These are phyloP conservation scores for Claviceps sorghi DNA, from an alignment of 2,329 filamentous ascomycete genomes.

Conservation along the genomic window DNA sequence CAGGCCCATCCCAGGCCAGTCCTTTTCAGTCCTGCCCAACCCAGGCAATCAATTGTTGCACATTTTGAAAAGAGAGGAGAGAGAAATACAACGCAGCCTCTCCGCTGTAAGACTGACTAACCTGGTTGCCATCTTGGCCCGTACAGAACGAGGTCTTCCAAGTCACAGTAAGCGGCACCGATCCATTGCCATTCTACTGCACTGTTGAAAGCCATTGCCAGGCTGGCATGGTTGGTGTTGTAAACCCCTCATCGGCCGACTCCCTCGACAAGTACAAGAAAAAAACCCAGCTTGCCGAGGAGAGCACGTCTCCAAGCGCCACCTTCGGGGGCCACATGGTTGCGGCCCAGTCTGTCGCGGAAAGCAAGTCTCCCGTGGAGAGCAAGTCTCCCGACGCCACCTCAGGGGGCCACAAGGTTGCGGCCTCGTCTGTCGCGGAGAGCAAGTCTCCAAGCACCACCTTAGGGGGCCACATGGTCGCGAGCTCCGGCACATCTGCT, in stretches of 20 bases:
- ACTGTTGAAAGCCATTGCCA: conserved; percentile 14
- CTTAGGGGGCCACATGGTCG: conserved; percentile 8
- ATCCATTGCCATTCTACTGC: conserved; percentile 19
- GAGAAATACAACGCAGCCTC: too few relatives aligned
- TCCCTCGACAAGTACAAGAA: conserved; percentile 10
- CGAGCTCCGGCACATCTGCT: not conserved
- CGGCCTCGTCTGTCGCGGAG: conserved; percentile 2
- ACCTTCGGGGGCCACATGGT: conserved; percentile 8
- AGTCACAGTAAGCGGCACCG: conserved; percentile 15
- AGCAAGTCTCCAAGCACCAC: conserved; percentile 5
- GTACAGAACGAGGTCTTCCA: conserved; percentile 9
- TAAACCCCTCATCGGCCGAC: conserved; percentile 13
- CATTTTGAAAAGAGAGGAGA: too few relatives aligned
- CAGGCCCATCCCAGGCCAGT: too few relatives aligned
- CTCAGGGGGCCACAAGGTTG: conserved; percentile 10
- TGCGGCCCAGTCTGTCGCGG: conserved; percentile 2
- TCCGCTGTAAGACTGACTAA: conserved; percentile 1
- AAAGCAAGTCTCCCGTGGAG: conserved; percentile 5
- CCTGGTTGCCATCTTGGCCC: not conserved
- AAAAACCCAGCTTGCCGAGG: conserved; percentile 3
- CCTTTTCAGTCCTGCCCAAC: too few relatives aligned
- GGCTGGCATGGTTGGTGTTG: conserved; percentile 17
- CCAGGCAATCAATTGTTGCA: too few relatives aligned
- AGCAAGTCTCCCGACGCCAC: conserved; percentile 5
- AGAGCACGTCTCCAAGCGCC: conserved; percentile 5